Base-by-base conservation (phyloP, 164 flowering plant species). In the Vitis riparia region DNA sequence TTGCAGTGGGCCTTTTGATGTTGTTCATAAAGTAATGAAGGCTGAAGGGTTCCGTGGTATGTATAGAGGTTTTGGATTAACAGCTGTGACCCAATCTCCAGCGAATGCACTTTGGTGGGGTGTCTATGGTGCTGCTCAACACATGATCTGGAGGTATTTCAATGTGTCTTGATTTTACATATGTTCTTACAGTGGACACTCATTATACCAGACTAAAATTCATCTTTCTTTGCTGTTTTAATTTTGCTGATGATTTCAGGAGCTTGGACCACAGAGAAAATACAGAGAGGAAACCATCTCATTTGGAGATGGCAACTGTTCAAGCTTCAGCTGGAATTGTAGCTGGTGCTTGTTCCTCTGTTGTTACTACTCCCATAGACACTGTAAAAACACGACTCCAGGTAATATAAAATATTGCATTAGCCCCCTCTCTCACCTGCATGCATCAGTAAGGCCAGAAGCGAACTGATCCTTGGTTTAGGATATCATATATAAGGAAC, bases 81-180 rank as follows among this genome's bases (percentile, higher is more conserved):
- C 96, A 47, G 90, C 79, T 65, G 59, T 87, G 52, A 84, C 88
- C 32, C 88, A 89, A 56, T 77, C 98, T 29, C 98, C 98, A 10
- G 89, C 96, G 56, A 74, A 85, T 56, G 98, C 98, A 48, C 88
- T 92, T 70, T 92, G 98, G 98, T 92, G 96, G 98, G 93, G 89
- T 55, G 65, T 83, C 7, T 92, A 92, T 83, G 94, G 89, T 55
- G 63, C 93, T 49, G 85, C 89, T 14, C 94, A 92, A 68, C 90
- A 86, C 76, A 47, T 78, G 14, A 84, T 92, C 30, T 92, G 97
- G 95, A 89, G 92, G 95, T 88, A 73, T 23, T 16, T 27, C 51
- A 53, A 17, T 32, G 14, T 12, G 4, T 2, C 23, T 1, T 55
- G 37, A 3, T 48, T 47, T 62, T 44, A 2, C 55, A 44, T 47